These are phyloP conservation scores for Saxispiralis lemnorum DNA, from an alignment of 495 filamentous ascomycete genomes.

Conservation along the genomic window DNA sequence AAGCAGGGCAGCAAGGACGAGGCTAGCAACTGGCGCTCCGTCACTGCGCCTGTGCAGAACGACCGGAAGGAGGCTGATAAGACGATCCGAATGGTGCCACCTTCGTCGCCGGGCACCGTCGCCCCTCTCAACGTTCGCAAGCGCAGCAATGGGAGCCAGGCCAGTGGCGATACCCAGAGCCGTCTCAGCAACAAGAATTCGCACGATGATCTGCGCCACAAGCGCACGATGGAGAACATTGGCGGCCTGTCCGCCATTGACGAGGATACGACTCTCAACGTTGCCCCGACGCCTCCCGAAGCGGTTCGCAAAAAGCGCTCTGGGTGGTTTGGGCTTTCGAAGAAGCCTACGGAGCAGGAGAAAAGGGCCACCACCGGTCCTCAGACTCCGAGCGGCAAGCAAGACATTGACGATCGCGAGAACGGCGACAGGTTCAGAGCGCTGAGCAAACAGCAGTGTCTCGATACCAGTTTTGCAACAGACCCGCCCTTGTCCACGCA, in stretches of 20 bases:
- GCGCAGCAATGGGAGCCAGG: constrained; percentile 18
- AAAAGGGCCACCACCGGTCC: background rate
- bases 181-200: constrained; percentile 10
- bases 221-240: constrained; percentile 4
- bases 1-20: constrained; percentile 14
- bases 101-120: constrained; percentile 19
- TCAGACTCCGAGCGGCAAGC: constrained; percentile 1
- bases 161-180: constrained; percentile 4
- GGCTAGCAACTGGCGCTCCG: constrained; percentile 18
- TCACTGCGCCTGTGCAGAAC: constrained; percentile 22
- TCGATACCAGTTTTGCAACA: constrained; percentile 5
- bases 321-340: constrained; percentile 22
- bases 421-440: background rate
- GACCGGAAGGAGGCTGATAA: constrained; percentile 13
- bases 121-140: constrained; percentile 27
- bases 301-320: constrained; percentile 23
- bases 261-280: constrained; percentile 7
- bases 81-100: constrained; percentile 23
- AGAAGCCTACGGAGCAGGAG: constrained; percentile 3
- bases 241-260: constrained; percentile 9
- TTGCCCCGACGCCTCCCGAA: background rate
- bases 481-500: constrained; percentile 9
- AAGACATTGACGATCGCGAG: constrained; percentile 18
- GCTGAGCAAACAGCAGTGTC: background rate
- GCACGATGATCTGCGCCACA: constrained; percentile 1